Conservation (phyloP, 805 yeast species). For the Saturnispora saitoi region DNA sequence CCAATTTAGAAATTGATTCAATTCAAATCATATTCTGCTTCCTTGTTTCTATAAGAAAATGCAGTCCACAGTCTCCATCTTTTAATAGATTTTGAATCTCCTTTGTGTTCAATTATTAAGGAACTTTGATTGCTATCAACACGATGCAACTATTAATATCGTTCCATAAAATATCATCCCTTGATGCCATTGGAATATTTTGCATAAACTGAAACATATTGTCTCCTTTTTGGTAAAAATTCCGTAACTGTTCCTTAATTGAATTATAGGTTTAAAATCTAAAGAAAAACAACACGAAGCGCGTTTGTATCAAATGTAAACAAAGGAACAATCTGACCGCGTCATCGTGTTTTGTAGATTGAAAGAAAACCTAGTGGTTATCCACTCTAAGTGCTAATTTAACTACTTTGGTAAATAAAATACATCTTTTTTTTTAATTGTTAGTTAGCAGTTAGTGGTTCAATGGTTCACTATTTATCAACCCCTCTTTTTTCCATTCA, state of each 20-base stretch:
- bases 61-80: too few species aligned
- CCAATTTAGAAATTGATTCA: too few species aligned
- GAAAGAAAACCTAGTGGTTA: background rate
- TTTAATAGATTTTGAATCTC: too few species aligned
- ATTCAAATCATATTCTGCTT: too few species aligned
- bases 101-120: too few species aligned
- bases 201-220: too few species aligned
- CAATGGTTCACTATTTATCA: constrained; percentile 8
- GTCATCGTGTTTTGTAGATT: background rate
- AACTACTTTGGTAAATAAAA: background rate
- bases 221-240: background rate
- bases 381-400: background rate
- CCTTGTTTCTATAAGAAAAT: too few species aligned
- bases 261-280: background rate
- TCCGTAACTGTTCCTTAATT: background rate
- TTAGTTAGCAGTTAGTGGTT: background rate
- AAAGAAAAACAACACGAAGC: constrained; percentile 4
- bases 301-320: constrained; percentile 1
- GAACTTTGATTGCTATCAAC: too few species aligned
- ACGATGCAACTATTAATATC: too few species aligned
- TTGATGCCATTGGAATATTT: too few species aligned
- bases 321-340: constrained; percentile 1
- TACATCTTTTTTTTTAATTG: background rate
- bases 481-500: constrained; percentile 20
- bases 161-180: too few species aligned